Percentiles rank a stretch among this genome's conserved stretches.
Conservation (phyloP, 2,329 filamentous ascomycete genomes). For the Mycosphaerella sp. region DNA sequence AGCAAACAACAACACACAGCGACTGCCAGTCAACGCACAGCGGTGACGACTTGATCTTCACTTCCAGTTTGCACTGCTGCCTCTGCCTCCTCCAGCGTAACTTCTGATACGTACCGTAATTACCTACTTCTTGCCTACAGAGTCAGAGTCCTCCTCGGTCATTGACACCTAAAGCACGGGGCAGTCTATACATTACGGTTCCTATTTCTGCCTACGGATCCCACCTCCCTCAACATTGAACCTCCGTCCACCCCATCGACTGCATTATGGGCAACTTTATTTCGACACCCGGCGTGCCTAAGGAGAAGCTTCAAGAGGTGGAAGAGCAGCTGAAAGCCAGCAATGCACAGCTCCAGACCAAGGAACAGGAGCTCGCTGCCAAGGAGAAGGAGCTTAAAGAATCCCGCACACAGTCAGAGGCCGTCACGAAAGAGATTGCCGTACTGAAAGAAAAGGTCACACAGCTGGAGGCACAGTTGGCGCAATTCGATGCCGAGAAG, state of each 20-base stretch:
- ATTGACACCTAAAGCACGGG: not conserved
- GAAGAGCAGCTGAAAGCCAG: constrained; percentile 19
- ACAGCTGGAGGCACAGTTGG: constrained; percentile 14
- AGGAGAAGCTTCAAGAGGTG: constrained; percentile 19
- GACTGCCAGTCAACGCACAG: not conserved
- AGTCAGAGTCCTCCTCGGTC: not conserved
- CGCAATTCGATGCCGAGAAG: constrained; percentile 10
- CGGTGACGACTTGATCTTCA: not conserved
- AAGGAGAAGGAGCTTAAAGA: constrained; percentile 14
- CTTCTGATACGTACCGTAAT: constrained; percentile 1
- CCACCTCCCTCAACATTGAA: too few relatives aligned
- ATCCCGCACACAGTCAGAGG: constrained; percentile 10
- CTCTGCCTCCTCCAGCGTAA: not conserved
- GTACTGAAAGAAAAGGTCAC: constrained; percentile 13
- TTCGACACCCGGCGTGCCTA: constrained; percentile 14
- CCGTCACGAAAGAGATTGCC: constrained; percentile 9
- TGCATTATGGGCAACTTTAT: constrained; percentile 19
- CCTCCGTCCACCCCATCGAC: too few relatives aligned
- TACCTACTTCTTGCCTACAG: not conserved
- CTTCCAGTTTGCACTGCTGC: too few relatives aligned
- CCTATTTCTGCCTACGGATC: constrained; percentile 2
- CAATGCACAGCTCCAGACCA: constrained; percentile 13
- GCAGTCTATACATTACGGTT: not conserved
- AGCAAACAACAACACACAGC: constrained; percentile 7
- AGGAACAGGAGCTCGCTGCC: constrained; percentile 13